Percentiles rank a stretch among this genome's conserved stretches.
Evolutionary conservation across 139 green algal species (phyloP).

Genomic region (Tetradesmus obliquus): DNA sequence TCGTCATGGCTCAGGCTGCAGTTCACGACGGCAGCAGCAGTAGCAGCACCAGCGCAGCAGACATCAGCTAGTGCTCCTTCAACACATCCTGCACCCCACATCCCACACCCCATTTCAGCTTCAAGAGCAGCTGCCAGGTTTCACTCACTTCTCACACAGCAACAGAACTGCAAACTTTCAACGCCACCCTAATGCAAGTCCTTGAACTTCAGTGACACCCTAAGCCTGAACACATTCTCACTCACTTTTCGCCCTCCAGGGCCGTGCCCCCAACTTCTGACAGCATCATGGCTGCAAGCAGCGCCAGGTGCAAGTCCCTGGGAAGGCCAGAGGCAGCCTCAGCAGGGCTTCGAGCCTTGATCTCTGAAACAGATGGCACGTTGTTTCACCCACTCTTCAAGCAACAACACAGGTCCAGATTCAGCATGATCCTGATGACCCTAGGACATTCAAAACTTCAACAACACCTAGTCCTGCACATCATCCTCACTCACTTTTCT

Average conservation of each 20-base stretch:
- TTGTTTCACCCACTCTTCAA: no score
- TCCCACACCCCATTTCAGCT: no score
- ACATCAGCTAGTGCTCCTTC: background rate
- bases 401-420: no score
- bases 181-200: no score
- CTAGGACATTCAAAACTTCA: no score
- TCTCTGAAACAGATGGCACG: background rate
- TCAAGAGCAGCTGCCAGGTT: background rate
- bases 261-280: background rate
- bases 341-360: slow-evolving; percentile 19
- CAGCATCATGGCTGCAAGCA: slow-evolving; percentile 39
- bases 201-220: no score
- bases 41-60: background rate
- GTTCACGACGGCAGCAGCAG: background rate
- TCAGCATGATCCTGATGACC: no score
- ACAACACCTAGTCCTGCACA: background rate
- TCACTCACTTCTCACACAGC: no score
- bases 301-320: slow-evolving; percentile 45
- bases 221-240: no score
- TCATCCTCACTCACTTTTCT: background rate
- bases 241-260: background rate
- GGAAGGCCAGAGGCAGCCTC: slow-evolving; percentile 28
- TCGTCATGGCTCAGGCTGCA: slow-evolving; percentile 24
- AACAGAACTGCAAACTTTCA: no score
- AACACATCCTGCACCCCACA: no score